A percentile compares a stretch with the other conserved stretches of the same genome.
These are phyloP conservation scores for Spencermartinsiella ligniputridi DNA, from an alignment of 1,139 yeast genomes.

Conservation along the genomic window DNA sequence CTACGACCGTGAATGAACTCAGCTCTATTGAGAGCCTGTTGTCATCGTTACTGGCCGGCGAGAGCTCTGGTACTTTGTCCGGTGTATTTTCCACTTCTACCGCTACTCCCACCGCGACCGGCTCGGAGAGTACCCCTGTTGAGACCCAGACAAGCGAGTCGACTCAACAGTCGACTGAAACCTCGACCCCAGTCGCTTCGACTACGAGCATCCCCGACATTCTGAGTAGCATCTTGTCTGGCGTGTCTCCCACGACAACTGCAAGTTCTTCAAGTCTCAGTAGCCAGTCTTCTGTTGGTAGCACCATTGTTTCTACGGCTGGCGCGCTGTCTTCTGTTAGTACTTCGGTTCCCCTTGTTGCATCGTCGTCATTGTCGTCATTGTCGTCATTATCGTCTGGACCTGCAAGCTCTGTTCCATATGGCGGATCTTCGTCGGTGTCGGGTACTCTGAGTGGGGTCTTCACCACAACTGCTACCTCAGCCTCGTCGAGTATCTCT, in stretches of 20 bases:
- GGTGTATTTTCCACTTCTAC: background rate
- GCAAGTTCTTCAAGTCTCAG: too few species aligned
- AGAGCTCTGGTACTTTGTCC: background rate
- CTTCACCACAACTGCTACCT: background rate
- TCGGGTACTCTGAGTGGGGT: background rate
- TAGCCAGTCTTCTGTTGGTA: too few species aligned
- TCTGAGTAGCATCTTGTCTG: background rate
- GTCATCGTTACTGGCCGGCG: conserved; percentile 1
- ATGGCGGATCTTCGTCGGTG: conserved; percentile 4
- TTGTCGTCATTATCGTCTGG: background rate
- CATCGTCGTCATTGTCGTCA: background rate
- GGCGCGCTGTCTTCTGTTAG: too few species aligned
- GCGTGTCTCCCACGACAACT: background rate
- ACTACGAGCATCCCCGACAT: background rate
- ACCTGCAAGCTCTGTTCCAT: background rate
- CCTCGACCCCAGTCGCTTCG: background rate
- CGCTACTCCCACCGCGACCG: background rate
- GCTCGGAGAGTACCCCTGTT: too few species aligned
- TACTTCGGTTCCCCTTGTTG: too few species aligned
- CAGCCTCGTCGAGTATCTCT: conserved; percentile 2
- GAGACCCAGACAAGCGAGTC: too few species aligned
- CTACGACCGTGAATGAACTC: background rate
- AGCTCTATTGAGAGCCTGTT: background rate
- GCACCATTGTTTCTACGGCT: too few species aligned
- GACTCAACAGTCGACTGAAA: too few species aligned